phyloP scores from a whole-genome alignment of 2,329 filamentous ascomycete genomes.

The Sporothrix globosa region DNA sequence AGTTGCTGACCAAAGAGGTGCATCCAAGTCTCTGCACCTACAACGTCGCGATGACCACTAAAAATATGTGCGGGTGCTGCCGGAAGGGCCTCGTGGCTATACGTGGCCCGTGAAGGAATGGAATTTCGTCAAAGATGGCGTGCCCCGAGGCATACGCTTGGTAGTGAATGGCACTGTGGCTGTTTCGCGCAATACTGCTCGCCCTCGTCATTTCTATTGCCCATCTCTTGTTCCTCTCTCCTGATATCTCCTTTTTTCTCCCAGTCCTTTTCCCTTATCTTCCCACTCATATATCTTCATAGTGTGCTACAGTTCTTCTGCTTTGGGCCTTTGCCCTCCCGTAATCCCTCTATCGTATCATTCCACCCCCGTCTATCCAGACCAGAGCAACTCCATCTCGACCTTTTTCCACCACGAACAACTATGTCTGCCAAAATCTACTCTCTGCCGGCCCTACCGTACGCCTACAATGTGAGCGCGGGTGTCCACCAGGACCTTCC shows the following conservation, averaged over 20 bases:
- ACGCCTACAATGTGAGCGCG: constrained; percentile 42
- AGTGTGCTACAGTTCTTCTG: not conserved
- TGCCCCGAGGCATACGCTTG: not conserved
- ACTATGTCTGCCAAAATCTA: constrained; percentile 37
- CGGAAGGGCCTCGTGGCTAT: not conserved
- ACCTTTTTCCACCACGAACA: not conserved
- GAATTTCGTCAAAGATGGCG: not conserved
- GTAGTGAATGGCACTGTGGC: not conserved
- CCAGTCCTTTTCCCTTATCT: not conserved
- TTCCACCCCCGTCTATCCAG: not conserved
- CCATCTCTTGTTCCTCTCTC: not conserved
- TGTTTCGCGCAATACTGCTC: not conserved
- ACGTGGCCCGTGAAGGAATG: not conserved
- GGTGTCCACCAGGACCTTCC: constrained; percentile 47
- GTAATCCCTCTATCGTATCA: not conserved
- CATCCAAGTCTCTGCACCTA: not conserved
- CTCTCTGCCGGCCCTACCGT: constrained; percentile 42
- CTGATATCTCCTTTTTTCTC: not conserved
- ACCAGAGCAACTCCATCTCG: not conserved
- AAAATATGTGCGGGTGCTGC: constrained; percentile 8
- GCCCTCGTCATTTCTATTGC: not conserved
- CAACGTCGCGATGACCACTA: constrained; percentile 2
- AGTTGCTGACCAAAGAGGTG: constrained; percentile 24
- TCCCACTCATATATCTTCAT: not conserved
- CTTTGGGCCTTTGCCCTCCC: not conserved